Evolutionary conservation across 257 asterid species (phyloP).

Genomic region (Solanum stenotomum): DNA sequence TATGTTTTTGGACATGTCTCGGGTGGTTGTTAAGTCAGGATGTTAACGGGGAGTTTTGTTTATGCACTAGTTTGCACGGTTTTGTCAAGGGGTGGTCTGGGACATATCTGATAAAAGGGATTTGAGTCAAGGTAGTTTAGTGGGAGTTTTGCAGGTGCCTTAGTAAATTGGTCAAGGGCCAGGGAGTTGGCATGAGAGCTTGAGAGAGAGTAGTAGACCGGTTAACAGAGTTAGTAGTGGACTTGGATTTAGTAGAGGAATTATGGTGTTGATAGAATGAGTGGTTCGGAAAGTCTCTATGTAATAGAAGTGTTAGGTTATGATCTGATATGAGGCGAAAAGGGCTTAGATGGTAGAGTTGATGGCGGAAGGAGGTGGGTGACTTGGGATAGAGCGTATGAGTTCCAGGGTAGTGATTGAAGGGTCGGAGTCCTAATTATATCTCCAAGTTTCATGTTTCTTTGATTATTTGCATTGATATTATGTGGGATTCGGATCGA

Average conservation of each 20-base stretch:
- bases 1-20: not conserved
- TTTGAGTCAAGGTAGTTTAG: not conserved
- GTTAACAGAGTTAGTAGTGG: not conserved
- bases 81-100: not conserved
- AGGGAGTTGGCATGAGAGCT: not conserved
- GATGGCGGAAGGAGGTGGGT: not conserved
- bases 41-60: not conserved
- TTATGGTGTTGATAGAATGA: not conserved
- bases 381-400: not conserved
- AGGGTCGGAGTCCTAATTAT: not conserved
- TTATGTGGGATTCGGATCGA: not conserved
- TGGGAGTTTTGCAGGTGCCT: not conserved
- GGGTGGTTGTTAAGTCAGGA: not conserved
- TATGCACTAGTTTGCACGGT: not conserved
- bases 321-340: not conserved
- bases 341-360: not conserved
- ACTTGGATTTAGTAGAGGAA: not conserved
- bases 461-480: not conserved
- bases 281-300: not conserved
- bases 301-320: not conserved
- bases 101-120: not conserved
- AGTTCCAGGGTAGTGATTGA: not conserved
- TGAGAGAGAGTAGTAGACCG: not conserved
- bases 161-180: not conserved
- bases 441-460: not conserved